Percentiles rank a stretch among this genome's conserved stretches.
Evolutionary conservation across 2,329 filamentous ascomycete genomes (phyloP).

Genomic region (Verticillium isaacii): DNA sequence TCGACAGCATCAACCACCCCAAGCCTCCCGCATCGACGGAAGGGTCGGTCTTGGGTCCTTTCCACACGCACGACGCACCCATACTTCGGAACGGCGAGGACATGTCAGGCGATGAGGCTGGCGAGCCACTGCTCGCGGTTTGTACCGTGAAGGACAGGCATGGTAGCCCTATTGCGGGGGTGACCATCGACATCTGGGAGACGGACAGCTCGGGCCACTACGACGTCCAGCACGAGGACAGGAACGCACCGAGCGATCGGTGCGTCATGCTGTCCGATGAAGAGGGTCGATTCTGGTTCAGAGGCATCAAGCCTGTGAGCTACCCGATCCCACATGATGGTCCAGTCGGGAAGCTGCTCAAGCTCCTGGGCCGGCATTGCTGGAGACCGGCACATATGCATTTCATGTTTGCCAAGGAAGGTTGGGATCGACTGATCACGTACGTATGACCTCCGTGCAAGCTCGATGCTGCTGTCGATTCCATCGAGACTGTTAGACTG

Average conservation of each 20-base stretch:
- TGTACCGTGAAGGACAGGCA: slow-evolving; percentile 60
- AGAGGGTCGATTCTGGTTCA: slow-evolving; percentile 66
- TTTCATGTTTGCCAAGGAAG: slow-evolving; percentile 81
- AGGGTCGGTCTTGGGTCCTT: slow-evolving; percentile 75
- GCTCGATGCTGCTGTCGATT: background rate
- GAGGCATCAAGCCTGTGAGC: slow-evolving; percentile 75
- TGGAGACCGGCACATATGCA: slow-evolving; percentile 78
- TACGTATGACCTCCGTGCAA: slow-evolving; percentile 38
- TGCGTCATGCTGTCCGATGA: slow-evolving; percentile 44
- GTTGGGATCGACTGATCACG: slow-evolving; percentile 80
- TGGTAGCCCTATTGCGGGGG: slow-evolving; percentile 54
- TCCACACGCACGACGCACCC: slow-evolving; percentile 69
- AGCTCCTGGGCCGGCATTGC: slow-evolving; percentile 64
- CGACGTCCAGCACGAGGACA: slow-evolving; percentile 65
- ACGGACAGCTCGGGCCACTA: slow-evolving; percentile 71
- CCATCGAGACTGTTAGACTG: background rate
- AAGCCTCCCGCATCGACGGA: slow-evolving; percentile 65
- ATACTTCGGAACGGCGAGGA: slow-evolving; percentile 41
- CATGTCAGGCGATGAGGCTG: slow-evolving; percentile 61
- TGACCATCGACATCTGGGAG: slow-evolving; percentile 75
- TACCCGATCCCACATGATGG: slow-evolving; percentile 85
- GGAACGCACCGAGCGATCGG: slow-evolving; percentile 34
- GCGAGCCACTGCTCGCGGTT: slow-evolving; percentile 61
- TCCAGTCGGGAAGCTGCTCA: slow-evolving; percentile 70
- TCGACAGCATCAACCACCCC: slow-evolving; percentile 73